Evolutionary conservation across 164 flowering plant species (phyloP).

Genomic region (Liriodendron chinense): DNA sequence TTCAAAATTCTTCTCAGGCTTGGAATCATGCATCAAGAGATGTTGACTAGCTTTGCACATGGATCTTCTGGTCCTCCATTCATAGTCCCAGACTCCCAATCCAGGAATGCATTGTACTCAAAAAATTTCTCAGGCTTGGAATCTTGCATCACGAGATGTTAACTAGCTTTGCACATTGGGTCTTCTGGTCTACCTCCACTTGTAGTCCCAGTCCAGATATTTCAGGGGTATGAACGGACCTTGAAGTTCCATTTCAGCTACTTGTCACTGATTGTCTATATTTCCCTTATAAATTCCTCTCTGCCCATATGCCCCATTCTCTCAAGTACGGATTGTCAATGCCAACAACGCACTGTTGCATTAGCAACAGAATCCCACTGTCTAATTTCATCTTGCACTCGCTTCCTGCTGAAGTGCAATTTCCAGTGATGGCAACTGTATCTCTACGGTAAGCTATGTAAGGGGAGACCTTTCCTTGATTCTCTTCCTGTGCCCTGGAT

Average conservation of each 20-base stretch:
- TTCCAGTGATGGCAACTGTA: slow-evolving; percentile 70
- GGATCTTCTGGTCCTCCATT: slow-evolving; percentile 57
- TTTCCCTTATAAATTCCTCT: slow-evolving; percentile 74
- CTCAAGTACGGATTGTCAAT: slow-evolving; percentile 78
- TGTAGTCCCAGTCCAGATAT: slow-evolving; percentile 56
- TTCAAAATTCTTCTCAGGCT: too few species aligned
- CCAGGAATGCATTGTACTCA: background rate
- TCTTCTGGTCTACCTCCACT: slow-evolving; percentile 61
- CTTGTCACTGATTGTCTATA: slow-evolving; percentile 55
- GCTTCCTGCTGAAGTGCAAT: slow-evolving; percentile 56
- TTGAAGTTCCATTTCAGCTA: slow-evolving; percentile 72
- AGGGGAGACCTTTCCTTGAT: slow-evolving; percentile 50
- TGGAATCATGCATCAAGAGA: slow-evolving; percentile 17
- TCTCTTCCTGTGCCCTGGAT: slow-evolving; percentile 34
- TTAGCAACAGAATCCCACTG: slow-evolving; percentile 54
- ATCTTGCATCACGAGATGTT: slow-evolving; percentile 33
- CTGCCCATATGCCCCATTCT: slow-evolving; percentile 85
- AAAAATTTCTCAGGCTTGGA: background rate
- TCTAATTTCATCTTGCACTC: slow-evolving; percentile 74
- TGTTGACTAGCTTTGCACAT: slow-evolving; percentile 71
- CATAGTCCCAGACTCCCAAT: slow-evolving; percentile 68
- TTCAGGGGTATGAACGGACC: slow-evolving; percentile 71
- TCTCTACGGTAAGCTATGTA: slow-evolving; percentile 87
- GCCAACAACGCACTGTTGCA: slow-evolving; percentile 80
- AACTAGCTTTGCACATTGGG: slow-evolving; percentile 66